Evolutionary conservation across 2,329 filamentous ascomycete species (phyloP).

Genomic region (Alternaria sp.): DNA sequence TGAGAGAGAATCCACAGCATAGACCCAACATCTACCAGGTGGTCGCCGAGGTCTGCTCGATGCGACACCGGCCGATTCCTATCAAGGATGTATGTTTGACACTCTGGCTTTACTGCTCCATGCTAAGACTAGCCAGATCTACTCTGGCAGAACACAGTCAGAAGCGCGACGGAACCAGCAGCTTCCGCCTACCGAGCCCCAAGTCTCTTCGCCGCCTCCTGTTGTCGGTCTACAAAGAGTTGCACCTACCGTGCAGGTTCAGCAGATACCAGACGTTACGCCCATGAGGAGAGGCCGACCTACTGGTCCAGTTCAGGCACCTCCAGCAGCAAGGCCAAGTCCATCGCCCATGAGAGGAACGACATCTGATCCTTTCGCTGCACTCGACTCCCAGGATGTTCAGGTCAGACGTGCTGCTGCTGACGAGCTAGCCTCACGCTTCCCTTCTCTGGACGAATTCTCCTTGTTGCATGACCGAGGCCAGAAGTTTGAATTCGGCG

Average conservation of each 20-base stretch:
- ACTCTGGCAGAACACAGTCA: slow-evolving; percentile 65
- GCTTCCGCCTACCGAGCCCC: slow-evolving; percentile 65
- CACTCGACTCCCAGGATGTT: slow-evolving; percentile 74
- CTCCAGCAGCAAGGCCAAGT: slow-evolving; percentile 61
- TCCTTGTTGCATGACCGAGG: slow-evolving; percentile 86
- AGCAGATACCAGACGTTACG: slow-evolving; percentile 84
- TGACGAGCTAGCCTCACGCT: slow-evolving; percentile 85
- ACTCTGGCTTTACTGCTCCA: background rate
- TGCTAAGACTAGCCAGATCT: slow-evolving; percentile 55
- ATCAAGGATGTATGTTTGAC: slow-evolving; percentile 77
- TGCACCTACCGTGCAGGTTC: slow-evolving; percentile 74
- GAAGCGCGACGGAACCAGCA: slow-evolving; percentile 70
- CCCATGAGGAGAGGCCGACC: slow-evolving; percentile 93
- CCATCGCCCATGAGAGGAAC: slow-evolving; percentile 76
- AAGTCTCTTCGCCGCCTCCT: slow-evolving; percentile 62
- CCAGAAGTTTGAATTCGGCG: slow-evolving; percentile 81
- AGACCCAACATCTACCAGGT: slow-evolving; percentile 96
- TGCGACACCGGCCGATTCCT: slow-evolving; percentile 87
- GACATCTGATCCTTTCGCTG: slow-evolving; percentile 86
- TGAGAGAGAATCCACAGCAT: slow-evolving; percentile 80
- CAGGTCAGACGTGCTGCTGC: slow-evolving; percentile 60
- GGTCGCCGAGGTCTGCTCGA: slow-evolving; percentile 82
- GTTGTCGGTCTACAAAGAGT: slow-evolving; percentile 83
- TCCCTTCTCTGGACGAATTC: slow-evolving; percentile 93
- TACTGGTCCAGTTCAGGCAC: slow-evolving; percentile 60